A percentile compares a stretch with the other conserved stretches of the same genome.
phyloP scores from a whole-genome alignment of 163 green algal genomes.

The Trebouxia gelatinosa region DNA sequence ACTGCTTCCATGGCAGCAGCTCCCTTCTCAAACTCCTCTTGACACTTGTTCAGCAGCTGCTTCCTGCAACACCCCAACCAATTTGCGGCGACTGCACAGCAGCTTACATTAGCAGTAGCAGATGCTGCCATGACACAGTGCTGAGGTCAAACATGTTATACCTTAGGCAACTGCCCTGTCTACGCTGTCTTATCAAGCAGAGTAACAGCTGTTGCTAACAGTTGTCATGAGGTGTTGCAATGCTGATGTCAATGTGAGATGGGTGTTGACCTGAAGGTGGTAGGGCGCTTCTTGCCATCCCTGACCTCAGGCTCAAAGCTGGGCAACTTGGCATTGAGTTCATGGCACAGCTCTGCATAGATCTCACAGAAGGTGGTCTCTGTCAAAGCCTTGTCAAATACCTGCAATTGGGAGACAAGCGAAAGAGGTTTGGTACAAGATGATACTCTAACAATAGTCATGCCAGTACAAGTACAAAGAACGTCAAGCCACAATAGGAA shows the following conservation, averaged over 20 bases:
- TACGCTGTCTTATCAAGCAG: too few species aligned
- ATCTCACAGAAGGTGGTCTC: conserved; percentile 95
- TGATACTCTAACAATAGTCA: too few species aligned
- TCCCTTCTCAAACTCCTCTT: conserved; percentile 87
- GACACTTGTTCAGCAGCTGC: conserved; percentile 91
- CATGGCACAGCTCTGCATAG: conserved; percentile 77
- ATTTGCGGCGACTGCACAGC: background rate
- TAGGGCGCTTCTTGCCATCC: conserved; percentile 30
- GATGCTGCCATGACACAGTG: too few species aligned
- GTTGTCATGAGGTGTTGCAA: too few species aligned
- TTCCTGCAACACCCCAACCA: conserved; percentile 75
- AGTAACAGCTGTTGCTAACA: too few species aligned
- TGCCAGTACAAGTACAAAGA: too few species aligned
- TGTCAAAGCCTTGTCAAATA: conserved; percentile 96
- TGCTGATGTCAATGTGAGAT: too few species aligned
- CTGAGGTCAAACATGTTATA: too few species aligned
- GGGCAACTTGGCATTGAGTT: conserved; percentile 57
- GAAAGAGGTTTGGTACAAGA: too few species aligned
- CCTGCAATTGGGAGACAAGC: too few species aligned
- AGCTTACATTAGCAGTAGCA: background rate
- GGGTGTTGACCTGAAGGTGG: conserved; percentile 29
- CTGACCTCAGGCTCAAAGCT: conserved; percentile 45
- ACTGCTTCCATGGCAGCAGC: conserved; percentile 72
- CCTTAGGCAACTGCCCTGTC: too few species aligned
- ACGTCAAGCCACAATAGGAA: too few species aligned